These are phyloP conservation scores for Pleoardoris graminearum DNA, from an alignment of 2,329 filamentous ascomycete species.

Conservation along the genomic window DNA sequence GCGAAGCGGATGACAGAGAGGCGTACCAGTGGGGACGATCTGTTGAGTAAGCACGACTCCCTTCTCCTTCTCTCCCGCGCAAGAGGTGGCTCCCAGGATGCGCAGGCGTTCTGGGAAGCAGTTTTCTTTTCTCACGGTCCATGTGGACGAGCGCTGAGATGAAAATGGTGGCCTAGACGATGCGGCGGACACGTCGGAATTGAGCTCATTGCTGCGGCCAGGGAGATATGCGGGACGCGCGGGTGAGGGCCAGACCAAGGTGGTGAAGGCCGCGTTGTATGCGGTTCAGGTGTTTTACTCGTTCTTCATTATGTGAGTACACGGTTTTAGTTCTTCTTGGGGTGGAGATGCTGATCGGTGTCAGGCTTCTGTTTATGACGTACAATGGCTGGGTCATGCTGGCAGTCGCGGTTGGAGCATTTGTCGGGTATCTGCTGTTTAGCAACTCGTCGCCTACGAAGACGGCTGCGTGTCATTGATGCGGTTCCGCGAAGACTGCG, in stretches of 20 bases:
- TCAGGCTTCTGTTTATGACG: slow-evolving; percentile 99
- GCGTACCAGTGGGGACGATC: slow-evolving; percentile 31
- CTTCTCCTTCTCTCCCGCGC: background rate
- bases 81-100: too few relatives aligned
- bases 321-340: background rate
- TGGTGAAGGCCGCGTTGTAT: slow-evolving; percentile 83
- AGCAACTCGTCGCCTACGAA: slow-evolving; percentile 72
- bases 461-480: slow-evolving; percentile 85
- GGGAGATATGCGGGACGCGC: slow-evolving; percentile 61
- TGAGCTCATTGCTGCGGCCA: slow-evolving; percentile 73
- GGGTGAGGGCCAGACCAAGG: slow-evolving; percentile 68
- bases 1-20: slow-evolving; percentile 29
- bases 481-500: background rate
- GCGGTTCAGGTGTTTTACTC: slow-evolving; percentile 96
- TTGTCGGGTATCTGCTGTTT: slow-evolving; percentile 84
- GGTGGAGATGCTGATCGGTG: slow-evolving; percentile 15
- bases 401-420: slow-evolving; percentile 84
- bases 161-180: slow-evolving; percentile 32
- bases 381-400: slow-evolving; percentile 99
- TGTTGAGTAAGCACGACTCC: slow-evolving; percentile 40
- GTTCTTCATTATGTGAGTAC: slow-evolving; percentile 98
- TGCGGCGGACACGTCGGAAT: slow-evolving; percentile 49
- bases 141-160: too few relatives aligned
- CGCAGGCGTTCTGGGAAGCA: too few relatives aligned
- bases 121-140: too few relatives aligned